These are phyloP conservation scores for Globisporangium emineosum DNA, from an alignment of 352 stramenopile genomes.

Conservation along the genomic window DNA sequence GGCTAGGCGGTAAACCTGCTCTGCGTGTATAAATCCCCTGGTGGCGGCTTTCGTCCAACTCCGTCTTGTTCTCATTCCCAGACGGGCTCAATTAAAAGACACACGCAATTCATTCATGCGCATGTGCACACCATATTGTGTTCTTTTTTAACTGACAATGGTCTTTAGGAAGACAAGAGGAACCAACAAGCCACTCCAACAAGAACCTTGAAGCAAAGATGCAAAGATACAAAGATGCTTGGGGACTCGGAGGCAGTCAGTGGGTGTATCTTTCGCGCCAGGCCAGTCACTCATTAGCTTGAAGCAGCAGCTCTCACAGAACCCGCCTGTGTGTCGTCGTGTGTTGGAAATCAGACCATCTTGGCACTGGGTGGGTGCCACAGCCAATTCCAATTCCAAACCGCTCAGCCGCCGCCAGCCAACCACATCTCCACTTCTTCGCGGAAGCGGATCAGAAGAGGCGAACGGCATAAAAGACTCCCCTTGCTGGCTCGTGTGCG, in stretches of 20 bases:
- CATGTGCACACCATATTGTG: too few species aligned
- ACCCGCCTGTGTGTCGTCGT: neutral
- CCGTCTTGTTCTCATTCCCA: neutral
- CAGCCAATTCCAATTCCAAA: neutral
- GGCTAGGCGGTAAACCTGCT: neutral
- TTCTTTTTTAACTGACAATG: neutral
- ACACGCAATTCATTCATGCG: neutral
- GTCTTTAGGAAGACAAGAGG: neutral
- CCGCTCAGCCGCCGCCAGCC: neutral
- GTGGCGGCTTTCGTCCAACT: neutral
- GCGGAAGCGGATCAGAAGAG: slow-evolving; percentile 6
- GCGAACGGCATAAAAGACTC: slow-evolving; percentile 4
- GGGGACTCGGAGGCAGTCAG: too few species aligned
- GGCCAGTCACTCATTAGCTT: neutral
- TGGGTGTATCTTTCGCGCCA: neutral
- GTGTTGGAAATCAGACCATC: neutral
- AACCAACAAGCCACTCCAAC: neutral
- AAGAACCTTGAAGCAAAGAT: neutral
- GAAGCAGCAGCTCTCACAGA: slow-evolving; percentile 4
- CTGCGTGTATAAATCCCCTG: too few species aligned
- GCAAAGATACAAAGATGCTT: too few species aligned
- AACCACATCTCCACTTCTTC: neutral
- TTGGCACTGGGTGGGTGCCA: neutral
- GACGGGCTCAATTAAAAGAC: neutral
- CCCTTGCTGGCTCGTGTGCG: neutral